Conservation (phyloP, 2,329 filamentous ascomycete genomes). For the Phaeomoniella chlamydospora region DNA sequence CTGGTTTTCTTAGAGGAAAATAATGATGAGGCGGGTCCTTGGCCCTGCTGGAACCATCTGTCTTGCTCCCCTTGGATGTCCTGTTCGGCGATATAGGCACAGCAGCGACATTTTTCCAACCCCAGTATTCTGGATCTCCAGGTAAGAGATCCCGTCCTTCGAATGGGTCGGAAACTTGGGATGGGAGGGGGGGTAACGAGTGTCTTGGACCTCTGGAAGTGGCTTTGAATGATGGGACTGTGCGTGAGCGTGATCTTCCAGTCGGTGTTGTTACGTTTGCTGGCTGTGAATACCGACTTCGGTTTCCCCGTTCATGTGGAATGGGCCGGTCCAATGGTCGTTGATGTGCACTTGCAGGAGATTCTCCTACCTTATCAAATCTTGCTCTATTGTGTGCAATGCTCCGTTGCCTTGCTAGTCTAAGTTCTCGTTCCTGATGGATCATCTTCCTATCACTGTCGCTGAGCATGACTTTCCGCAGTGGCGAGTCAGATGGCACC, state of each 20-base stretch:
- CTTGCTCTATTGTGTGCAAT: neutral
- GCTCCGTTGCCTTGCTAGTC: conserved; percentile 6
- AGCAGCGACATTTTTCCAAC: neutral
- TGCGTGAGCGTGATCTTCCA: neutral
- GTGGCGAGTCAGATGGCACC: conserved; percentile 10
- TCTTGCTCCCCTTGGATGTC: too few species aligned
- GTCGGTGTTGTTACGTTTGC: neutral
- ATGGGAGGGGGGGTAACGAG: neutral
- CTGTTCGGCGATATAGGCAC: too few species aligned
- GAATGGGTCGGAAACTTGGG: neutral
- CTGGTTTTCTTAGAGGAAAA: too few species aligned
- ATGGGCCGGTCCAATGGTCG: too few species aligned
- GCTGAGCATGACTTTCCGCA: conserved; percentile 13
- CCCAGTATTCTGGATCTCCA: neutral
- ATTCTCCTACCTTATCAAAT: neutral
- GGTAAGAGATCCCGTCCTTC: neutral
- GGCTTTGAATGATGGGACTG: neutral
- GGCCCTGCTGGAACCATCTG: too few species aligned
- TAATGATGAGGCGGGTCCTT: too few species aligned
- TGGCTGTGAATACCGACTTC: neutral
- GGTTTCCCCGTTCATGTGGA: too few species aligned
- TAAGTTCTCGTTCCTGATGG: conserved; percentile 10
- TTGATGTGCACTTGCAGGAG: neutral
- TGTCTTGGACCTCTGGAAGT: neutral
- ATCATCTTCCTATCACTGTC: conserved; percentile 13